Conservation (phyloP, 2,329 filamentous ascomycete species). For the Fusarium transvaalense region DNA sequence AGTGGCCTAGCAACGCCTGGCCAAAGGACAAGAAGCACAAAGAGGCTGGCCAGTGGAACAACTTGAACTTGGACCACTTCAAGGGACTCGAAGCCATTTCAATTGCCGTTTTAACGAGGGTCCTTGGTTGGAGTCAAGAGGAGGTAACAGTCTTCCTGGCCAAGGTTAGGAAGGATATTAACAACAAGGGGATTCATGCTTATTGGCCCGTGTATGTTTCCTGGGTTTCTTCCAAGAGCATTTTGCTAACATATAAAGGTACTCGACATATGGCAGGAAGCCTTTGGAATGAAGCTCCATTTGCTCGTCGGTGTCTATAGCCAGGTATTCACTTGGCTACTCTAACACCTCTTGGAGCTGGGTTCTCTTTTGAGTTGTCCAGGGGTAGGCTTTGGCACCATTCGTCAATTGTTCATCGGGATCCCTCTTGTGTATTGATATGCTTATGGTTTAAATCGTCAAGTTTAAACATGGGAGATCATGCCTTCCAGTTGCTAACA, state of each 20-base stretch:
- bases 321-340: background rate
- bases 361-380: too few relatives aligned
- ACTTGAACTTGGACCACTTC: slow-evolving; percentile 27
- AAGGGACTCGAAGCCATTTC: slow-evolving; percentile 29
- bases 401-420: too few relatives aligned
- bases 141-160: slow-evolving; percentile 25
- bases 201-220: slow-evolving; percentile 38
- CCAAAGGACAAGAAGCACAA: slow-evolving; percentile 33
- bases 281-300: background rate
- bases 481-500: background rate
- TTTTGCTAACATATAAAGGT: slow-evolving; percentile 8
- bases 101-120: slow-evolving; percentile 29
- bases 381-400: too few relatives aligned
- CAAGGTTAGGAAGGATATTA: slow-evolving; percentile 31
- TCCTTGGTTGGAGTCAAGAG: slow-evolving; percentile 24
- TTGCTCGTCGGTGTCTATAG: background rate
- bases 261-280: slow-evolving; percentile 23
- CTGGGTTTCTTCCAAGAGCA: accelerated
- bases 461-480: background rate
- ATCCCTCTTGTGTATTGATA: too few relatives aligned
- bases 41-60: slow-evolving; percentile 33
- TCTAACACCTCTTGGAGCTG: background rate
- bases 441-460: background rate
- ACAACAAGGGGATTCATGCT: slow-evolving; percentile 32
- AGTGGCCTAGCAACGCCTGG: slow-evolving; percentile 41